Base-by-base conservation (phyloP, 169 alveolate genomes). In the Ichthyophthirius multifiliis region DNA sequence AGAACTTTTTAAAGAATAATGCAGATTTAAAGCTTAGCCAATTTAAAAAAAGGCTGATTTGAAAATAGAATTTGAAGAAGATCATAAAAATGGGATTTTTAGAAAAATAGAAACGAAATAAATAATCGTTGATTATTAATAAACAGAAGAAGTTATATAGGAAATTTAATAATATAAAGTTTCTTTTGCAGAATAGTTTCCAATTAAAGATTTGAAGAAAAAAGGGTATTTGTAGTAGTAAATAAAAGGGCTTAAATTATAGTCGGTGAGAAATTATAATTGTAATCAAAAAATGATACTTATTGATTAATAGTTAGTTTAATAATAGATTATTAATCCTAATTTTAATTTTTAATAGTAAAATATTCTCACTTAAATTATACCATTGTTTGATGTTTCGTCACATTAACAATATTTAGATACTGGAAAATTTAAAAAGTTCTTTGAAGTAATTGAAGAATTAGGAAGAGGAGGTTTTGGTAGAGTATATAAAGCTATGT, bases 391-490 rank as follows among this genome's bases (percentile, higher is more conserved):
- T n/a, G n/a, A n/a, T n/a, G n/a, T n/a, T n/a, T n/a, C n/a, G 71
- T 27, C 71, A 55, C 34, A 20, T 55, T 4, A 55, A 55, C 15
- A 55, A 20, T 55, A 55, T 55, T 23, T 55, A 20, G 71, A 55
- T 55, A 55, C 23, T 55, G 71, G 71, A 0, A 55, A 55, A 23
- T 55, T 55, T 23, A 55, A 55, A 13, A 55, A 55, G 16, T 55
- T 55, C 71, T 55, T 20, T 7, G 31, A 10, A 5, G 71, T 27
- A 16, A 20, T 55, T 10, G 71, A 55, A 18, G 71, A 55, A 55
- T 55, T 80, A n/a, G 75, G 86, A 30, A 67, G 63, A 80, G 75
- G 76, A 32, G 71, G 63, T n/a, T 30, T 80, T 32, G 86, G 76
- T 27, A 31, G 35, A 41, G 83, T 82, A 15, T 74, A 82, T 74